Percentiles rank a stretch among this genome's conserved stretches.
These are phyloP conservation scores for Nannochloropsis granulata DNA, from an alignment of 108 stramenopile species.

Conservation along the genomic window DNA sequence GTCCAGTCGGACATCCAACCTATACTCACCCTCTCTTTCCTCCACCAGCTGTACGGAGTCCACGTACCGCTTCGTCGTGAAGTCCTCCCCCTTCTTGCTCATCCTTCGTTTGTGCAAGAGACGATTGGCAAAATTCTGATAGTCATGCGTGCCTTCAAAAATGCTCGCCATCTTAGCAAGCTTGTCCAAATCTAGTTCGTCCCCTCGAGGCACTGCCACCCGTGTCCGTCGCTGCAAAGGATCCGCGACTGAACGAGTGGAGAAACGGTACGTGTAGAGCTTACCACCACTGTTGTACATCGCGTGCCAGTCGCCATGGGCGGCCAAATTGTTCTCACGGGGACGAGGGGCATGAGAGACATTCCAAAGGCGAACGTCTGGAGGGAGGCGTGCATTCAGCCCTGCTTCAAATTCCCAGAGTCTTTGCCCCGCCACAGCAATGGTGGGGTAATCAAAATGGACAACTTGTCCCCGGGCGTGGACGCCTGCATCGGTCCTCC, in stretches of 20 bases:
- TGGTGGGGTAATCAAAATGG: slow-evolving; percentile 18
- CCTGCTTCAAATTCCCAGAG: not conserved
- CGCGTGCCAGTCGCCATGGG: slow-evolving; percentile 12
- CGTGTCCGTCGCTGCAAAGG: slow-evolving; percentile 20
- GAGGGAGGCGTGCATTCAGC: not conserved
- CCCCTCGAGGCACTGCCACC: not conserved
- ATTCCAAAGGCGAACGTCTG: slow-evolving; percentile 25
- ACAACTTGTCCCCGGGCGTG: slow-evolving; percentile 13
- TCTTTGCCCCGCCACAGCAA: not conserved
- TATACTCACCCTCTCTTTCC: slow-evolving; percentile 19
- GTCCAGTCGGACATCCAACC: slow-evolving; percentile 15
- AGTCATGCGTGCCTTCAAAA: slow-evolving; percentile 36
- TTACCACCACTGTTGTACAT: slow-evolving; percentile 20
- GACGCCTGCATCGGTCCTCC: slow-evolving; percentile 16
- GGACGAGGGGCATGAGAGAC: slow-evolving; percentile 8
- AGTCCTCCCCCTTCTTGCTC: not conserved
- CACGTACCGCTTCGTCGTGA: slow-evolving; percentile 17
- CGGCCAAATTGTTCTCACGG: not conserved
- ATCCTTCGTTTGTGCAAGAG: not conserved
- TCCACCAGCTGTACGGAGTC: slow-evolving; percentile 9
- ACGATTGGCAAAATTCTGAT: slow-evolving; percentile 28
- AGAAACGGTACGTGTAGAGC: slow-evolving; percentile 31
- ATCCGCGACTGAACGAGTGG: slow-evolving; percentile 1
- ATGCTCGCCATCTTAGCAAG: not conserved
- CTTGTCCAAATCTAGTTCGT: slow-evolving; percentile 6